A percentile compares a stretch with the other conserved stretches of the same genome.
Evolutionary conservation across 1,284 basidiomycete genomes (phyloP).

Genomic region (Apiotrichum siamense): DNA sequence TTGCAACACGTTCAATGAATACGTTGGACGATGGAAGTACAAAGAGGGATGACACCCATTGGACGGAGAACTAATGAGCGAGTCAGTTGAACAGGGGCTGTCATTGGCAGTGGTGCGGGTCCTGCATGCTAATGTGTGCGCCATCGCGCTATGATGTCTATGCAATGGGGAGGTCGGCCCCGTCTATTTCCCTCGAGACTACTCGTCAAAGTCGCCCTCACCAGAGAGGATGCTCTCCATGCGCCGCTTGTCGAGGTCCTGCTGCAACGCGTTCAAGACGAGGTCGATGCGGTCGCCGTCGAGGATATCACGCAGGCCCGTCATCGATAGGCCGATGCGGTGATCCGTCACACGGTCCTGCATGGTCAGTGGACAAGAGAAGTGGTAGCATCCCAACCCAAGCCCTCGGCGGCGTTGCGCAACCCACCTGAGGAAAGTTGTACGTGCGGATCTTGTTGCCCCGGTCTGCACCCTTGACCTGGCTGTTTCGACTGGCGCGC

Average conservation of each 20-base stretch:
- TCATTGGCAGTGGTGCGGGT: neutral
- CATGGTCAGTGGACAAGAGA: neutral
- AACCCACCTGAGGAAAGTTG: conserved; percentile 71
- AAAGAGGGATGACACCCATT: too few relatives aligned
- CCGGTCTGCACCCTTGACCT: conserved; percentile 72
- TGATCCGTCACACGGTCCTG: conserved; percentile 90
- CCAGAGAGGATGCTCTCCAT: conserved; percentile 61
- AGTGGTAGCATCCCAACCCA: too few relatives aligned
- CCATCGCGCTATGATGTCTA: neutral
- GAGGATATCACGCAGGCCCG: conserved; percentile 66
- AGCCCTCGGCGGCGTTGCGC: too few relatives aligned
- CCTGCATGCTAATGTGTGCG: neutral
- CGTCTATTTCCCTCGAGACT: neutral
- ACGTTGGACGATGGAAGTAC: too few relatives aligned
- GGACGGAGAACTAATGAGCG: too few relatives aligned
- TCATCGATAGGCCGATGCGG: conserved; percentile 69
- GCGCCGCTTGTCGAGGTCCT: conserved; percentile 59
- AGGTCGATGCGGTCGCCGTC: conserved; percentile 66
- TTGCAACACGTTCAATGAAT: too few relatives aligned
- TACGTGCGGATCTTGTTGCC: conserved; percentile 93
- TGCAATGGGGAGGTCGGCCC: neutral
- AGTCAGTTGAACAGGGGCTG: too few relatives aligned
- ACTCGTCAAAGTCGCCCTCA: conserved; percentile 44
- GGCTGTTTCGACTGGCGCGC: conserved; percentile 61
- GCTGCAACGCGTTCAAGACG: conserved; percentile 57